Conservation (phyloP, 352 stramenopile genomes). For the Phytophthora sp. region DNA sequence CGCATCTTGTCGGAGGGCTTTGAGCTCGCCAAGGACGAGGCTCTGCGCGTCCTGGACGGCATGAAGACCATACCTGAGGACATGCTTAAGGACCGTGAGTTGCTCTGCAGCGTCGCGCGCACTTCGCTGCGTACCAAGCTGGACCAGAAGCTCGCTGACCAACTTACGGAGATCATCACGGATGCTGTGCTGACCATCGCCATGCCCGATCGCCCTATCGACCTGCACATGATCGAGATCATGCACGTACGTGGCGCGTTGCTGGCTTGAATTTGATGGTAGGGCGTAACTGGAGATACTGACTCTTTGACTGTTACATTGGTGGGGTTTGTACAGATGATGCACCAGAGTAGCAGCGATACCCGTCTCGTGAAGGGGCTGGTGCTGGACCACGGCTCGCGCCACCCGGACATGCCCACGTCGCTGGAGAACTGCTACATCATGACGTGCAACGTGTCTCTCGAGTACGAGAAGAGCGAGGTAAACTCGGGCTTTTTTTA, state of each 20-base stretch:
- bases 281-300: neutral
- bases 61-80: constrained; percentile 88
- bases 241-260: constrained; percentile 88
- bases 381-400: constrained; percentile 98
- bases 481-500: constrained; percentile 99
- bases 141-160: constrained; percentile 92
- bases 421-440: constrained; percentile 97
- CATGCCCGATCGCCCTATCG: constrained; percentile 85
- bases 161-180: constrained; percentile 97
- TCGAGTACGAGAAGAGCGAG: constrained; percentile 99
- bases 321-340: constrained; percentile 84
- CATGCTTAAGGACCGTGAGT: constrained; percentile 94
- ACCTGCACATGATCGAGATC: constrained; percentile 99
- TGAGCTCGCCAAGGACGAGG: constrained; percentile 96
- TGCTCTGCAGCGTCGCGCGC: constrained; percentile 93
- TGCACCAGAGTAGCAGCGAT: constrained; percentile 95
- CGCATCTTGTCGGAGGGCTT: constrained; percentile 98
- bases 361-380: constrained; percentile 94
- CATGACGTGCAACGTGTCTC: constrained; percentile 99
- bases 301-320: neutral
- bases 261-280: no score
- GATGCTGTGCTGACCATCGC: constrained; percentile 96
- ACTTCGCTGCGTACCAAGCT: constrained; percentile 99
- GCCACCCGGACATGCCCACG: constrained; percentile 99
- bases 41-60: constrained; percentile 94